These are phyloP conservation scores for Hyaloperonospora arabidopsidis DNA, from an alignment of 352 stramenopile genomes.

Conservation along the genomic window DNA sequence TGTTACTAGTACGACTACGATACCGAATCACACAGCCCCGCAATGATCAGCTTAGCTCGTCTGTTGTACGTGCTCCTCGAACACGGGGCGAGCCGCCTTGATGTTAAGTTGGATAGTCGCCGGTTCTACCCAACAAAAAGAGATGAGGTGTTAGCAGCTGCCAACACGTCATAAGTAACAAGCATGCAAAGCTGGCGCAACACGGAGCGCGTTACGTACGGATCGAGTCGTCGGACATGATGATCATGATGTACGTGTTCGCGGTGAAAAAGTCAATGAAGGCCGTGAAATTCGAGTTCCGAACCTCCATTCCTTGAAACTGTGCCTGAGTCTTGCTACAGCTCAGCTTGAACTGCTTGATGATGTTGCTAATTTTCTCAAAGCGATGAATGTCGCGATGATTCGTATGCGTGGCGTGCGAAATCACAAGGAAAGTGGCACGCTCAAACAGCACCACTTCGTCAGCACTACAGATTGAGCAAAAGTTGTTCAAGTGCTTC, in stretches of 20 bases:
- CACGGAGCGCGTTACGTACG: constrained; percentile 30
- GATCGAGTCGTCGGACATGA: constrained; percentile 90
- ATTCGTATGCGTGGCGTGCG: constrained; percentile 85
- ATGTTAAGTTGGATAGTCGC: constrained; percentile 96
- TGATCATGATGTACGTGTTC: constrained; percentile 99
- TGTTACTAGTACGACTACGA: too few relatives aligned
- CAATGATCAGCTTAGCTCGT: constrained; percentile 43
- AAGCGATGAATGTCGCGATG: constrained; percentile 97
- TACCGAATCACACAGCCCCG: not conserved
- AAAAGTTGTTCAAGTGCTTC: constrained; percentile 95
- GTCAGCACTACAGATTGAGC: constrained; percentile 93
- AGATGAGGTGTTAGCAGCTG: constrained; percentile 5
- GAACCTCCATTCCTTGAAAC: constrained; percentile 96
- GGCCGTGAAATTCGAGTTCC: constrained; percentile 97
- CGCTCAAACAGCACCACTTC: constrained; percentile 97
- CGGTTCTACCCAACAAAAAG: constrained; percentile 49
- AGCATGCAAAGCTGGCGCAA: too few relatives aligned
- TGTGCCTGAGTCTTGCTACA: constrained; percentile 97
- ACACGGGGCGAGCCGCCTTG: constrained; percentile 91
- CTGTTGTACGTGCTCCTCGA: constrained; percentile 90
- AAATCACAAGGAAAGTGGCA: constrained; percentile 98
- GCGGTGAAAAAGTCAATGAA: constrained; percentile 98
- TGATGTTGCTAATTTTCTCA: constrained; percentile 99
- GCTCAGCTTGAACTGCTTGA: constrained; percentile 99
- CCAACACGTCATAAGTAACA: too few relatives aligned